phyloP scores from a whole-genome alignment of 371 early-diverging fungal genomes.

The Phascolomyces articulosus region DNA sequence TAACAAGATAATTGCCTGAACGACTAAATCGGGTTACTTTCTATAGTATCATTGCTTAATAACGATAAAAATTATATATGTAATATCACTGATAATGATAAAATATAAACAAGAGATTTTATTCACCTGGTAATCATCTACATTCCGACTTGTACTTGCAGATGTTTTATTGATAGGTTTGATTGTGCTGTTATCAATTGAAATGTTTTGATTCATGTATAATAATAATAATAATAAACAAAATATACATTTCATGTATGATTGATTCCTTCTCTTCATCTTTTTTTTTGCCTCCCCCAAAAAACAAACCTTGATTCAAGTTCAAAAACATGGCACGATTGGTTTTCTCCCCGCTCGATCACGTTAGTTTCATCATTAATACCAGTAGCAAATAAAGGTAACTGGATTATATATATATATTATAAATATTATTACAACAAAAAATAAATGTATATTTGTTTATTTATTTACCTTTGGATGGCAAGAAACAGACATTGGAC shows the following conservation, averaged over 20 bases:
- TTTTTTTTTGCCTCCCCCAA: neutral
- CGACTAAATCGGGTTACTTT: slow-evolving; percentile 56
- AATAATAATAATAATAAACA: neutral
- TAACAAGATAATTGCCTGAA: slow-evolving; percentile 56
- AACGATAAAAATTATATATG: neutral
- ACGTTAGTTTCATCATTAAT: slow-evolving; percentile 54
- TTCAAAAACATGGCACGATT: slow-evolving; percentile 57
- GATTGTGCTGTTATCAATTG: slow-evolving; percentile 11
- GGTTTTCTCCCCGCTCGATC: slow-evolving; percentile 56
- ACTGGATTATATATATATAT: slow-evolving; percentile 13
- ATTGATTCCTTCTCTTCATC: neutral
- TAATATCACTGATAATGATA: neutral
- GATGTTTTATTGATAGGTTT: slow-evolving; percentile 2
- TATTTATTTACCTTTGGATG: slow-evolving; percentile 55
- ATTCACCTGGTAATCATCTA: slow-evolving; percentile 35
- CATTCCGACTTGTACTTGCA: slow-evolving; percentile 23
- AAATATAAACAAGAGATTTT: neutral
- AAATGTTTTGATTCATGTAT: neutral
- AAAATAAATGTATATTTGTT: too few relatives aligned
- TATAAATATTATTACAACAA: too few relatives aligned
- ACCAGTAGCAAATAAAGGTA: slow-evolving; percentile 47
- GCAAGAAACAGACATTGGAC: slow-evolving; percentile 65
- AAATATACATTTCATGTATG: neutral
- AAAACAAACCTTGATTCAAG: slow-evolving; percentile 32
- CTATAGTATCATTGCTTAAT: slow-evolving; percentile 16